Evolutionary conservation across 1,139 yeast genomes (phyloP).

Genomic region (Protomyces arabidopsidicola): DNA sequence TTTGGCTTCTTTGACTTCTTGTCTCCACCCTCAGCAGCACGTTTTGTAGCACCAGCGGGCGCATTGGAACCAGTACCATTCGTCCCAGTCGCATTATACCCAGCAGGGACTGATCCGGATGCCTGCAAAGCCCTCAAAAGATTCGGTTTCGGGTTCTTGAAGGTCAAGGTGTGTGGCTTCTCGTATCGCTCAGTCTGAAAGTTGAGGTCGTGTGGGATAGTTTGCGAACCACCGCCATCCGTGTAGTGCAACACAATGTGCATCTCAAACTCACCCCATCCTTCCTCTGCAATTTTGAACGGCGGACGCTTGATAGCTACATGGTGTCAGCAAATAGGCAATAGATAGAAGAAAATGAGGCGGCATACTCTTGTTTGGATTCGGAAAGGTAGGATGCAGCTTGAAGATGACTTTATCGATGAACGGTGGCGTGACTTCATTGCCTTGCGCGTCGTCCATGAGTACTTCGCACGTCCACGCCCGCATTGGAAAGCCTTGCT

Average conservation of each 20-base stretch:
- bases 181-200: constrained; percentile 72
- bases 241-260: constrained; percentile 71
- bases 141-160: constrained; percentile 25
- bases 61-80: constrained; percentile 78
- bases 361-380: constrained; percentile 59
- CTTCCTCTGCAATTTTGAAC: constrained; percentile 86
- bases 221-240: constrained; percentile 85
- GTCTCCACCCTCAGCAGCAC: constrained; percentile 43
- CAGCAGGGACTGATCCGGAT: constrained; percentile 11
- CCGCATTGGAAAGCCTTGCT: constrained; percentile 92
- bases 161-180: constrained; percentile 53
- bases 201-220: constrained; percentile 81
- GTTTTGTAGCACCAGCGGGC: constrained; percentile 46
- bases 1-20: constrained; percentile 51
- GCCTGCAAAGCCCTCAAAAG: constrained; percentile 20
- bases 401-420: constrained; percentile 91
- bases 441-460: constrained; percentile 72
- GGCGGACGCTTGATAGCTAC: constrained; percentile 69
- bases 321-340: neutral
- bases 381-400: constrained; percentile 89
- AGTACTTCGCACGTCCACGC: constrained; percentile 80
- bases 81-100: constrained; percentile 63
- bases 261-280: constrained; percentile 98
- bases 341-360: neutral
- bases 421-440: constrained; percentile 77